Evolutionary conservation across 257 asterid genomes (phyloP), one percentile per base, ranked within the genome.

Genomic region (Nicotiana noctiflora): DNA sequence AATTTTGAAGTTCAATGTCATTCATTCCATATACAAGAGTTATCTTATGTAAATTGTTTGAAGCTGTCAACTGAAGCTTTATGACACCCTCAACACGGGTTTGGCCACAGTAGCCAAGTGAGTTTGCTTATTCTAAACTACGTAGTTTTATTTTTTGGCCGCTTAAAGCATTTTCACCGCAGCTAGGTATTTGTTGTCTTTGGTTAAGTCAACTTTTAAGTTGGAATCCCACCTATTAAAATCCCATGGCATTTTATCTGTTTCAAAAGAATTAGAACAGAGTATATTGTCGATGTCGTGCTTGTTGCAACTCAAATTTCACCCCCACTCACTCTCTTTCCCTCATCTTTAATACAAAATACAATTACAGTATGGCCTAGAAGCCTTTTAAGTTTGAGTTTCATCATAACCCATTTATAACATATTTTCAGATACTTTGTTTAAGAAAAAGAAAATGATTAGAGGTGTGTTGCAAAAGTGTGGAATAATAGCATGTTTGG

Each of bases 1-100:
- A 84, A 81, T 75, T 84, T 83, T 46, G 81, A 68, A 67, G 83
- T 19, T 55, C 53, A 77, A 78, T 70, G 85, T 84, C 75, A 46
- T 76, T 60, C 40, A 9, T 52, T 60, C 83, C 75, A 1, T 59
- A 79, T 75, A 44, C 56, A 18, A 78, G 12, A 56, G 81, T 12
- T 3, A 2, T 40, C n/a, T 53, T 18, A 23, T 55, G 25, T 40
- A 31, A 76, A 34, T 49, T 46, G 7, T 3, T 9, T 32, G 3
- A 25, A 18, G 29, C 29, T 9, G 17, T 60, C 5, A 55, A 55
- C 23, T 55, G 61, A 25, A 62, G 40, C 40, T 25, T 27, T 27
- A 13, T 4, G 56, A 4, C 6, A 62, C 11, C 17, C 7, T 29
- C 46, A 63, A 25, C 3, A 0, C 2, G 1, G 7, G 23, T 7